Base-by-base conservation (phyloP, 306 rosid species). In the Casuarina equisetifolia region DNA sequence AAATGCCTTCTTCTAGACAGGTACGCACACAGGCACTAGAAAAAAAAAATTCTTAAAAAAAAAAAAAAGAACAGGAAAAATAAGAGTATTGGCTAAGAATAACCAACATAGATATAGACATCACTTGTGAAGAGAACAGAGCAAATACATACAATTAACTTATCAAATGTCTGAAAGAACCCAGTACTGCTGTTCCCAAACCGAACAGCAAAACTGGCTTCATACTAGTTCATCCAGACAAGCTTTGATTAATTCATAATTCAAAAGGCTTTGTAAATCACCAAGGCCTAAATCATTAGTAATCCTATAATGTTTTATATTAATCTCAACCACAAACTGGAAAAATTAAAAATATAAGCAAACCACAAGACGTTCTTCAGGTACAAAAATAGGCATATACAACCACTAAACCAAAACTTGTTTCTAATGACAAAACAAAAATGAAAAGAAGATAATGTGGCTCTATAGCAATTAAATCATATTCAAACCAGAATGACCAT, bases 391-490 rank as follows among this genome's bases (percentile, higher is more conserved):
- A 71, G 32, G 50, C 70, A 46, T 58, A 72, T 38, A 4, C 77
- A 46, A 50, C 42, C 42, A 64, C 16, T 45, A 39, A 64, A 48
- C 49, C 49, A 78, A 70, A 58, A 13, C 49, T 36, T 3, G 74
- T 69, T 52, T 66, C 74, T 62, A 73, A 70, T 42, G 13, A 42
- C 5, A 36, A 25, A 25, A 55, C 54, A 17, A n/a, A 72, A 42
- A 78, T 25, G 59, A 66, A 57, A 77, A 74, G 11, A 70, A 58
- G 4, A 78, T 52, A 25, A n/a, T 59, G 38, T 2, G 16, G 15
- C 58, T 64, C 68, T 20, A 11, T 59, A 43, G 42, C 70, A 70
- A 54, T 62, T 45, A n/a, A 80, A 19, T 62, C 72, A 20, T 59
- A 79, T 50, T 72, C 62, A 53, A 19, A 70, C 62, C n/a, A 15